Base-by-base conservation (phyloP, 2,329 filamentous ascomycete genomes). In the Botrytis cinerea region DNA sequence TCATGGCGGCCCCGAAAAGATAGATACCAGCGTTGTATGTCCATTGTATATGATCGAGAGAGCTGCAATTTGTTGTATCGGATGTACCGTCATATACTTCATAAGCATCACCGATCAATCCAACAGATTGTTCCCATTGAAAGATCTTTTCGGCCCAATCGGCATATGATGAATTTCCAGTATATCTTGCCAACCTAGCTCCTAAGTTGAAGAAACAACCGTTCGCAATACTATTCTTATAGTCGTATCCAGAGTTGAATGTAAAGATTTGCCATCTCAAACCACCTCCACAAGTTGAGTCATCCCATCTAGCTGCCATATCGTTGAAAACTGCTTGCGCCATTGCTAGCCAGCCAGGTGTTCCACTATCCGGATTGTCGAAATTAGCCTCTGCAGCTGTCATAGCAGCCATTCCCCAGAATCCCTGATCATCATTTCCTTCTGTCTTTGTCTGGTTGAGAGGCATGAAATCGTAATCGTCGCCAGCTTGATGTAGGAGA, bases 241-340 rank as follows among this genome's bases (percentile, higher is more conserved):
- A 94, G 77, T 91, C 86, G 82, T 91, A 97, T 40, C 94, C 94
- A 43, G 87, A 88, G 80, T 97, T 95, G 84, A 92, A 94, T 1
- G 88, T 86, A 80, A 92, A 95, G 70, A 97, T 94, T 82, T 97
- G 93, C 93, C 93, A 95, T 75, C 92, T 88, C 70, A 96, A 81
- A 9, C 93, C 93, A 62, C 93, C 93, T n/a, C 85, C 86, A 77
- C 93, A 96, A 70, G 88, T 83, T 1, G 85, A 82, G 0, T 81
- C 84, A 75, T 95, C 92, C 93, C 92, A 96, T 60, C 92, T 87
- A 28, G 85, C 84, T 4, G 89, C 89, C 79, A 94, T 92, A 6
- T 91, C 82, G 94, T 93, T 71, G 85, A 87, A 85, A 48, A 94
- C 92, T 69, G 90, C 92, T 80, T 94, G 90, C 2, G 91, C 92